Percentiles rank a stretch among this genome's conserved stretches.
Evolutionary conservation across 148 eudicot genomes (phyloP).

Genomic region (Cornus florida): DNA sequence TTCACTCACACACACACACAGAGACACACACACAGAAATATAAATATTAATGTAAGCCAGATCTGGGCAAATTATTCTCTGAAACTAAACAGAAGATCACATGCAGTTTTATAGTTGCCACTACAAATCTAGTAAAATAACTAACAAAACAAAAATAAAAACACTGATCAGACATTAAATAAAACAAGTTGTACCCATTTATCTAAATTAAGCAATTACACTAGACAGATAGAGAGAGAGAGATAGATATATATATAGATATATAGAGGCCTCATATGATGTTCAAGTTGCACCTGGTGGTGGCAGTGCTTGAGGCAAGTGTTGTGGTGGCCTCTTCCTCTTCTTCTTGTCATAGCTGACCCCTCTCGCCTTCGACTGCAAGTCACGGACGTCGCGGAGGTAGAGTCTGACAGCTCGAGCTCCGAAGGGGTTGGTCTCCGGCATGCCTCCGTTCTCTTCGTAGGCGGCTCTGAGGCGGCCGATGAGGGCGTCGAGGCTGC

Average conservation of each 20-base stretch:
- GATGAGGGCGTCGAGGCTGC: conserved; percentile 58
- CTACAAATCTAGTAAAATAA: background rate
- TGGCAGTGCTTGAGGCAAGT: conserved; percentile 6
- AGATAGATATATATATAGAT: too few relatives aligned
- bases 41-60: background rate
- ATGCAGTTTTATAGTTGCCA: background rate
- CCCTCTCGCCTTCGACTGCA: conserved; percentile 60
- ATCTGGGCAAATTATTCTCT: conserved; percentile 1
- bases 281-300: background rate
- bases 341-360: conserved; percentile 65
- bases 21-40: too few relatives aligned
- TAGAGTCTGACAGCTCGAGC: conserved; percentile 59
- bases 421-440: conserved; percentile 58
- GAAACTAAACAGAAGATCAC: background rate
- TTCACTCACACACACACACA: too few relatives aligned
- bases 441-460: conserved; percentile 54
- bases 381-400: conserved; percentile 51
- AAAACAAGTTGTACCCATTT: background rate
- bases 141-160: background rate
- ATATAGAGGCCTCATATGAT: too few relatives aligned
- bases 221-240: too few relatives aligned
- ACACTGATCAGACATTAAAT: background rate
- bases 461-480: conserved; percentile 58
- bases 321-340: conserved; percentile 35
- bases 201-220: background rate